Evolutionary conservation across 1,139 yeast genomes (phyloP).

Genomic region (Diutina pseudorugosa): DNA sequence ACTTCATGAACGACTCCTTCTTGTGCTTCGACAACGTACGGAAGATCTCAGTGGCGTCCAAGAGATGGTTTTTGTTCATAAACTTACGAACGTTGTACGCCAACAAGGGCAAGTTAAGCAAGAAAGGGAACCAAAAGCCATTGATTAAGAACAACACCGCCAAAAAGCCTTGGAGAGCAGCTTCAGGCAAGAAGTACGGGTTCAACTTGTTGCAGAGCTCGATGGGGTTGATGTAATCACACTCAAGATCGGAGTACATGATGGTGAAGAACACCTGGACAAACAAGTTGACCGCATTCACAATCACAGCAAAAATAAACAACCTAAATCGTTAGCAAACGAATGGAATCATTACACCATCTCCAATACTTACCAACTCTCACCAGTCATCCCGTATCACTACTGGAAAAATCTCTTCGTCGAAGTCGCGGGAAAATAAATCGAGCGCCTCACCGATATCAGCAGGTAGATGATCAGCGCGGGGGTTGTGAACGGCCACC

Average conservation of each 20-base stretch:
- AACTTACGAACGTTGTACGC: conserved; percentile 73
- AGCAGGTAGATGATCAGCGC: neutral
- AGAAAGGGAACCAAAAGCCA: conserved; percentile 89
- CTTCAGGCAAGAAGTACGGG: conserved; percentile 86
- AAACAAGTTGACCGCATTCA: conserved; percentile 79
- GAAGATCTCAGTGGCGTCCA: conserved; percentile 97
- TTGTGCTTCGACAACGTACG: conserved; percentile 89
- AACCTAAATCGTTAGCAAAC: conserved; percentile 27
- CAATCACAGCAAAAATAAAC: conserved; percentile 73
- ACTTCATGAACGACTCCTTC: conserved; percentile 80
- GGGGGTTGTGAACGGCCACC: neutral
- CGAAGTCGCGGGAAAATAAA: neutral
- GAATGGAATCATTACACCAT: neutral
- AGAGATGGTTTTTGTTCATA: conserved; percentile 64
- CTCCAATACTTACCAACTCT: conserved; percentile 15
- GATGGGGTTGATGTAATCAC: conserved; percentile 93
- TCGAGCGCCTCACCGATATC: neutral
- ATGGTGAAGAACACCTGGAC: conserved; percentile 12
- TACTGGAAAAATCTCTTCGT: neutral
- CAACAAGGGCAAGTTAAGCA: conserved; percentile 74
- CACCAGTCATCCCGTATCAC: conserved; percentile 13
- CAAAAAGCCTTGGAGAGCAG: conserved; percentile 66
- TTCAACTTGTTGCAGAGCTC: conserved; percentile 91
- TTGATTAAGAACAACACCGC: conserved; percentile 65
- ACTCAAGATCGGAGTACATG: conserved; percentile 54